Evolutionary conservation across 768 basidiomycete species (phyloP).

Genomic region (Albatrellus ellisii): DNA sequence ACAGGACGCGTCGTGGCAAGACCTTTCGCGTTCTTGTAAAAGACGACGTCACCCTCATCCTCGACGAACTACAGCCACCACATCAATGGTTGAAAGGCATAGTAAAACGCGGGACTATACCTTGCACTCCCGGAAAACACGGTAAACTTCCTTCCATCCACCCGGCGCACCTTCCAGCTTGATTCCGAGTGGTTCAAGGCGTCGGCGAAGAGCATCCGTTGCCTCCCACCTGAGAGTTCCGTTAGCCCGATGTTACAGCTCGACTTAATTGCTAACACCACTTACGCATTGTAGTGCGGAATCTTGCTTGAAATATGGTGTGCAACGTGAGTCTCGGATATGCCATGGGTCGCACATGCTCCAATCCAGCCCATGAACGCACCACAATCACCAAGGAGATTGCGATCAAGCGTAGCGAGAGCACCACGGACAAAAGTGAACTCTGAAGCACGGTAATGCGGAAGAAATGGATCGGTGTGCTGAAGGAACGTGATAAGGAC

Average conservation of each 20-base stretch:
- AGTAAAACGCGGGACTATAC: neutral
- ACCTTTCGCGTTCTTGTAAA: slow-evolving; percentile 83
- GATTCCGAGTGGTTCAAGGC: slow-evolving; percentile 45
- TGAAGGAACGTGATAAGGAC: slow-evolving; percentile 96
- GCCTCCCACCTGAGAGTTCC: slow-evolving; percentile 88
- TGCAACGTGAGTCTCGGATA: slow-evolving; percentile 85
- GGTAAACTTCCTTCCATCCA: slow-evolving; percentile 71
- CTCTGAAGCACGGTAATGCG: slow-evolving; percentile 81
- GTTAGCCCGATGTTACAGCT: neutral
- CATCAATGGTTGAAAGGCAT: neutral
- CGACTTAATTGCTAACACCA: slow-evolving; percentile 2
- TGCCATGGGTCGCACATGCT: slow-evolving; percentile 75
- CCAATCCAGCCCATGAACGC: slow-evolving; percentile 77
- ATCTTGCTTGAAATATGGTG: slow-evolving; percentile 95
- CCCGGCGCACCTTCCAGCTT: slow-evolving; percentile 58
- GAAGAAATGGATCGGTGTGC: slow-evolving; percentile 91
- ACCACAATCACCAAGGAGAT: slow-evolving; percentile 66
- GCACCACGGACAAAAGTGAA: slow-evolving; percentile 95
- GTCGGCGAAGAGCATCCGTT: slow-evolving; percentile 67
- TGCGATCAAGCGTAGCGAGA: slow-evolving; percentile 82
- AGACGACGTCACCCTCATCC: slow-evolving; percentile 82
- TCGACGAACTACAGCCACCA: slow-evolving; percentile 55
- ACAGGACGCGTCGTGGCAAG: slow-evolving; percentile 58
- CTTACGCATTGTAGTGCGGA: slow-evolving; percentile 82
- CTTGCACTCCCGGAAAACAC: slow-evolving; percentile 69